phyloP scores from a whole-genome alignment of 257 asterid species.

The Nicotiana obtusifolia region DNA sequence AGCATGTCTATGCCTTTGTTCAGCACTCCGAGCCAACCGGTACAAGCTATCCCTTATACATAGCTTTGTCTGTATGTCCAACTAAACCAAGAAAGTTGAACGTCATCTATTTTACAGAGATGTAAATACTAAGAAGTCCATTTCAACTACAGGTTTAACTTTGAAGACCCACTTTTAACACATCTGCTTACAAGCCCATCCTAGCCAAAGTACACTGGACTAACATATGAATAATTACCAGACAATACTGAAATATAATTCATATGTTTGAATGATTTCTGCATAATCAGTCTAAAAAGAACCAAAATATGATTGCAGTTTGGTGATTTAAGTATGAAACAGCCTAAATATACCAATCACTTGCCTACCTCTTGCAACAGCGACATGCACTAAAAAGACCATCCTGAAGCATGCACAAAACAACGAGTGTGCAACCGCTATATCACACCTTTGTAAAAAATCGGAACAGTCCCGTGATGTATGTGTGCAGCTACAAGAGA shows the following conservation, averaged over 20 bases:
- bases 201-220: not conserved
- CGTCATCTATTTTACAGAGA: not conserved
- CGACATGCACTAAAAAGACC: not conserved
- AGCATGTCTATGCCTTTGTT: constrained; percentile 50
- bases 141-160: not conserved
- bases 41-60: constrained; percentile 89
- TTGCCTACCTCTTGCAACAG: not conserved
- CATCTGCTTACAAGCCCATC: not conserved
- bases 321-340: not conserved
- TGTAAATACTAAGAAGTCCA: not conserved
- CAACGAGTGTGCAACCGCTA: not conserved
- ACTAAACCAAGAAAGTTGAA: constrained; percentile 39
- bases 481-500: not conserved
- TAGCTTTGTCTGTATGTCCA: constrained; percentile 75
- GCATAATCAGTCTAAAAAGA: not conserved
- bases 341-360: not conserved
- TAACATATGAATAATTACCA: not conserved
- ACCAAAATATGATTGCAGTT: not conserved
- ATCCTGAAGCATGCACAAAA: not conserved
- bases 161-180: not conserved
- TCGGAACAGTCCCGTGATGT: not conserved
- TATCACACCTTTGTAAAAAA: not conserved
- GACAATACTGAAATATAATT: not conserved
- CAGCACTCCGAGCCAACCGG: constrained; percentile 87
- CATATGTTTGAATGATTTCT: not conserved